These are phyloP conservation scores for Candida frijolesensis DNA, from an alignment of 1,139 yeast species.

Conservation along the genomic window DNA sequence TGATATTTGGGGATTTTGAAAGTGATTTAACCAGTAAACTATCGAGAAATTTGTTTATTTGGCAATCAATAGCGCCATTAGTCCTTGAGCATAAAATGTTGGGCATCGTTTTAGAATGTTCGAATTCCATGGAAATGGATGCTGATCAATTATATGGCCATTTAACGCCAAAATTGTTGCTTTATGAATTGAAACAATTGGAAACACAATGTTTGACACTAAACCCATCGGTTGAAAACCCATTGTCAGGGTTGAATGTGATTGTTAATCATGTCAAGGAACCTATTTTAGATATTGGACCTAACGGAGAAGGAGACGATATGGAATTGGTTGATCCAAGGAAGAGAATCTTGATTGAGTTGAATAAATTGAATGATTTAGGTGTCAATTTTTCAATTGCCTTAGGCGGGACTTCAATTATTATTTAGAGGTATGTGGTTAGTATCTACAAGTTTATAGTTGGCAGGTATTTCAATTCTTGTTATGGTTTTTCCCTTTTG, in stretches of 20 bases:
- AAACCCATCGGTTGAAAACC: slow-evolving; percentile 19
- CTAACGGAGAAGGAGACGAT: slow-evolving; percentile 6
- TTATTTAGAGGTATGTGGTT: slow-evolving; percentile 10
- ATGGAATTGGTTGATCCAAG: slow-evolving; percentile 53
- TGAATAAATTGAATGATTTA: slow-evolving; percentile 44
- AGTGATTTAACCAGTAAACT: slow-evolving; percentile 54
- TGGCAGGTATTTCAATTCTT: slow-evolving; percentile 8
- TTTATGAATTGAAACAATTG: slow-evolving; percentile 56
- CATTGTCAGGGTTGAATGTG: slow-evolving; percentile 53
- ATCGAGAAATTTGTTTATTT: slow-evolving; percentile 49
- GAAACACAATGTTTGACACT: slow-evolving; percentile 19
- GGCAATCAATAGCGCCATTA: slow-evolving; percentile 57
- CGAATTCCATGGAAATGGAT: slow-evolving; percentile 52
- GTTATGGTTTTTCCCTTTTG: neutral
- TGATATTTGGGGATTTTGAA: slow-evolving; percentile 83
- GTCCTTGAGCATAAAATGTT: slow-evolving; percentile 39
- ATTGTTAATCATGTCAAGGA: slow-evolving; percentile 79
- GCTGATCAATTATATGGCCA: slow-evolving; percentile 69
- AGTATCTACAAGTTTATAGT: neutral
- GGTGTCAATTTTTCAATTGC: slow-evolving; percentile 53
- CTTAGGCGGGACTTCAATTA: slow-evolving; percentile 49
- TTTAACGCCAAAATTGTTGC: slow-evolving; percentile 64
- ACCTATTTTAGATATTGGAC: slow-evolving; percentile 19
- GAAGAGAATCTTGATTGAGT: slow-evolving; percentile 44
- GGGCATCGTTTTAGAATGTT: slow-evolving; percentile 77